Evolutionary conservation across 257 asterid genomes (phyloP), one percentile per base, ranked within the genome.

Genomic region (Paraleonurus japonicus): DNA sequence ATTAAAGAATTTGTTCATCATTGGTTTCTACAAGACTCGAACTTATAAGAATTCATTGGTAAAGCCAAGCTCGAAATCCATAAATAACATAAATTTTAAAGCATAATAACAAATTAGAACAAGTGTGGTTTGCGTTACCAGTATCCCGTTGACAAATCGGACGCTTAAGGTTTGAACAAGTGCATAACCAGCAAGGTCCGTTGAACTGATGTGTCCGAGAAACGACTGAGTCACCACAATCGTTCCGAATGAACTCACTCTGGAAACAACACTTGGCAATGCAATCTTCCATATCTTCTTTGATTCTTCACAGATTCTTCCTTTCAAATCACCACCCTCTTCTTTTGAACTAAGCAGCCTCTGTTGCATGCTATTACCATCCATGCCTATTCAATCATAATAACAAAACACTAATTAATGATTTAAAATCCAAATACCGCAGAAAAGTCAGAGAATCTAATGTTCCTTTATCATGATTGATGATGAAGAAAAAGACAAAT

Each of bases 271-370:
- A 20, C 76, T 8, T 12, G 76, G 69, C 50, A 61, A 17, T 6
- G 76, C 76, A 28, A 71, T 67, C 60, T 54, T 71, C 76, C 76
- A 71, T 71, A 71, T 71, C 26, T 71, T 71, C 26, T 71, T 71
- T 0, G 69, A 71, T 39, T 71, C 76, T 45, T 60, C 69, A 6
- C 7, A 7, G 20, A 71, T 45, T 59, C 62, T 71, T 30, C 17
- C 37, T 35, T 45, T 71, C 51, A 71, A 4, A 16, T 47, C 71
- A 26, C n/a, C 66, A 22, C 26, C 30, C 24, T 50, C 17, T 51
- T 57, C 1, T 4, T 58, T 20, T 3, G 64, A 32, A 2, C 27
- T 9, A 1, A 73, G 72, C 17, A 74, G 68, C 15, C 28, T 54
- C 8, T 58, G 26, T 16, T 47, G 45, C 1, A 50, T 47, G 74